phyloP scores from a whole-genome alignment of 1,284 basidiomycete species.

The Cutaneotrichosporon mucoides region DNA sequence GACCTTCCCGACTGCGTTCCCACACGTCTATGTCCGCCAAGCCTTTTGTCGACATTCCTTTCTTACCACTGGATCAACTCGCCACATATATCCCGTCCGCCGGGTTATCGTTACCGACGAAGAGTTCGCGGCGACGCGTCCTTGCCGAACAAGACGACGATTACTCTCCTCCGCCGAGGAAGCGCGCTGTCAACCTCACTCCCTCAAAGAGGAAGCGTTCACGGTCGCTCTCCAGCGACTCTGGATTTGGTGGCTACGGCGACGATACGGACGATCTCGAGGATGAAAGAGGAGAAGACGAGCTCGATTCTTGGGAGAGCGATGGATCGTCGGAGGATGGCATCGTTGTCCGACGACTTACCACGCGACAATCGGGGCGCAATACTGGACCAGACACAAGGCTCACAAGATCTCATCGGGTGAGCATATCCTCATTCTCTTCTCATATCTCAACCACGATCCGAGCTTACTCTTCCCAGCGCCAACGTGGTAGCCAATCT shows the following conservation, averaged over 20 bases:
- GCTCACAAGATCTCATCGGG: neutral
- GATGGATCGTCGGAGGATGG: neutral
- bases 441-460: too few species aligned
- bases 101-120: neutral
- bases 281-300: neutral
- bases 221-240: neutral
- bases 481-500: too few species aligned
- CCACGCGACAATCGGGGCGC: neutral
- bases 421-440: neutral
- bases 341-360: neutral
- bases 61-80: neutral
- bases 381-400: neutral
- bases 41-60: neutral
- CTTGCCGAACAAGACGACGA: neutral
- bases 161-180: neutral
- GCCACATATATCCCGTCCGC: neutral
- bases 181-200: neutral
- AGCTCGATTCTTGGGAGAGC: neutral
- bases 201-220: neutral
- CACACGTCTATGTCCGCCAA: neutral
- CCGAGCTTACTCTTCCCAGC: too few species aligned
- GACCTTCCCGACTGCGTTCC: neutral
- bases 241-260: slow-evolving; percentile 3
- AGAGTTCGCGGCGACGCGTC: neutral
- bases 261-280: neutral